Evolutionary conservation across 1,284 basidiomycete species (phyloP).

Genomic region (Neolentinus lepideus): DNA sequence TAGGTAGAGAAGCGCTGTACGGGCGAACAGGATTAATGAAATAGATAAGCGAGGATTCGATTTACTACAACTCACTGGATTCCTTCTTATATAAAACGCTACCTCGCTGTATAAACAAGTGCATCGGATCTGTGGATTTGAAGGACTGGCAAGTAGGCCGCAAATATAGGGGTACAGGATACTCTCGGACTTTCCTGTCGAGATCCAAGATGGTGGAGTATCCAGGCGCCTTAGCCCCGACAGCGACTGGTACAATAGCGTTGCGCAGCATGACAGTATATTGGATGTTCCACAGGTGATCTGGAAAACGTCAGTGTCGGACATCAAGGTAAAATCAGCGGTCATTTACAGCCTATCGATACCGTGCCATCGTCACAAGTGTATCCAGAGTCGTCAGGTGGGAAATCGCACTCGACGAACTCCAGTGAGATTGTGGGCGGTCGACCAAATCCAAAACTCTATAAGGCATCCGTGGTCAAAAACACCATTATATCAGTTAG

Average conservation of each 20-base stretch:
- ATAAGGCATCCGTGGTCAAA: background rate
- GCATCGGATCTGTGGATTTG: conserved; percentile 13
- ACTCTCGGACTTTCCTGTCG: conserved; percentile 34
- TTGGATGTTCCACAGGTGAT: conserved; percentile 47
- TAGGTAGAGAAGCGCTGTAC: conserved; percentile 49
- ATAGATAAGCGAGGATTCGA: background rate
- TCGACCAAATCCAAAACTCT: conserved; percentile 60
- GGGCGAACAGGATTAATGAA: conserved; percentile 17
- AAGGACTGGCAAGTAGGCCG: conserved; percentile 26
- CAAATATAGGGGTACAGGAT: conserved; percentile 41
- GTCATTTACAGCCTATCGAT: conserved; percentile 41
- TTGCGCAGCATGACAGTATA: conserved; percentile 44
- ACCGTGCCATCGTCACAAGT: conserved; percentile 28
- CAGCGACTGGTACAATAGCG: conserved; percentile 42
- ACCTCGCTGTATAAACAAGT: conserved; percentile 35
- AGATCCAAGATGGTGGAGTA: conserved; percentile 38
- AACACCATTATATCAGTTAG: background rate
- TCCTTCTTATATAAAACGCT: conserved; percentile 48
- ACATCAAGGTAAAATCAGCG: background rate
- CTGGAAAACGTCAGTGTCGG: conserved; percentile 22
- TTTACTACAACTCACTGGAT: conserved; percentile 33
- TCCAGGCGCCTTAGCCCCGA: conserved; percentile 42
- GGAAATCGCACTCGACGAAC: conserved; percentile 50
- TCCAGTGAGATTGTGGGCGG: conserved; percentile 48
- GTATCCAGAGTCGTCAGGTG: conserved; percentile 35